A percentile compares a stretch with the other conserved stretches of the same genome.
These are phyloP conservation scores for Oryza rufipogon DNA, from an alignment of 176 grass and related monocot genomes.

Conservation along the genomic window DNA sequence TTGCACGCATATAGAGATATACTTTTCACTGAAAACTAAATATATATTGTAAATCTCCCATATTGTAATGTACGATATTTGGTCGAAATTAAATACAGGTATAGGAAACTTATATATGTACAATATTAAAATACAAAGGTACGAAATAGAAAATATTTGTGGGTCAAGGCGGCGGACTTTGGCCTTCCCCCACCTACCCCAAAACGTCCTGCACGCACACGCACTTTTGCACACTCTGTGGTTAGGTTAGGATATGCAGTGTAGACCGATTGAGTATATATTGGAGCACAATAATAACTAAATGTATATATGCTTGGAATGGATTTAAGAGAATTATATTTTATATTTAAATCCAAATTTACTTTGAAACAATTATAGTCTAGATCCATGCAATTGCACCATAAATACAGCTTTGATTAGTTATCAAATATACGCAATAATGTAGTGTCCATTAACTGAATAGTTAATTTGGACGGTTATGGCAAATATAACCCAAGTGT, in stretches of 20 bases:
- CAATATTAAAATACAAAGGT: not conserved
- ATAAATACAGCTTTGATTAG: not conserved
- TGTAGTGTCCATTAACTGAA: not conserved
- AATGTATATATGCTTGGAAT: not conserved
- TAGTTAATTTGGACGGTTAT: not conserved
- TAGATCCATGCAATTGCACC: not conserved
- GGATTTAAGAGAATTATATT: not conserved
- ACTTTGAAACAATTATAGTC: not conserved
- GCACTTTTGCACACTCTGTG: too few species aligned
- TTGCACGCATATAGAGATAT: not conserved
- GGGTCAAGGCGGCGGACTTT: not conserved
- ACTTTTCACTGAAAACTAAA: not conserved
- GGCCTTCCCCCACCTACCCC: not conserved
- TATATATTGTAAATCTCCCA: not conserved
- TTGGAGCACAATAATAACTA: not conserved
- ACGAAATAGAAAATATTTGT: not conserved
- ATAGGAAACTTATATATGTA: not conserved
- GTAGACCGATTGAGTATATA: not conserved
- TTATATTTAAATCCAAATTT: not conserved
- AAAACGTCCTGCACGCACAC: not conserved
- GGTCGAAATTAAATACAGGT: not conserved
- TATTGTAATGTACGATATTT: not conserved
- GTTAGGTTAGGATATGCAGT: too few species aligned
- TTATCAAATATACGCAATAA: not conserved
- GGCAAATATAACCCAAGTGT: not conserved